A percentile compares a stretch with the other conserved stretches of the same genome.
These are phyloP conservation scores for Huntiella moniliformis DNA, from an alignment of 2,329 filamentous ascomycete genomes.

Conservation along the genomic window DNA sequence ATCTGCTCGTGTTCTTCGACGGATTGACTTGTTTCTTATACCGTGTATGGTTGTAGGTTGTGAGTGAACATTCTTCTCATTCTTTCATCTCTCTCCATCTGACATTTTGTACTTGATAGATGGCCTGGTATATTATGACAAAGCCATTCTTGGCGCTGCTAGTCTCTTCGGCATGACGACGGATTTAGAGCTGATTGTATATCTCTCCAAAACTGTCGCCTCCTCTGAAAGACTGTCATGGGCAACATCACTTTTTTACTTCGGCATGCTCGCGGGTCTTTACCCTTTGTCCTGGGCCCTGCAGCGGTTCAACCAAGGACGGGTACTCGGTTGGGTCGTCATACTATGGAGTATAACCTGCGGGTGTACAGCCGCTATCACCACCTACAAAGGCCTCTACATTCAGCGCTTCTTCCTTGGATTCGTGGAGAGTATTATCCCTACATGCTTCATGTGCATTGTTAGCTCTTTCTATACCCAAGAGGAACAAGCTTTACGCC, in stretches of 20 bases:
- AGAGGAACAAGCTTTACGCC: conserved; percentile 41
- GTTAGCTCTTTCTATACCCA: conserved; percentile 46
- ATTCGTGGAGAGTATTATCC: conserved; percentile 45
- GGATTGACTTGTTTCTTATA: conserved; percentile 49
- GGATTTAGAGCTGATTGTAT: conserved; percentile 40
- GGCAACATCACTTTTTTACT: conserved; percentile 66
- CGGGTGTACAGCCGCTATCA: conserved; percentile 50
- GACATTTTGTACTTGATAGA: conserved; percentile 15
- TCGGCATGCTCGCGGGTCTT: conserved; percentile 48
- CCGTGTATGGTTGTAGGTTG: conserved; percentile 44
- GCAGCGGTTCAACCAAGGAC: conserved; percentile 47
- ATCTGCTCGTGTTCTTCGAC: conserved; percentile 20
- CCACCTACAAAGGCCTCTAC: conserved; percentile 42
- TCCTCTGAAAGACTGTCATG: conserved; percentile 53
- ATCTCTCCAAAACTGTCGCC: conserved; percentile 26
- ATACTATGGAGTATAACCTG: conserved; percentile 49
- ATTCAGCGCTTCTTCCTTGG: conserved; percentile 47
- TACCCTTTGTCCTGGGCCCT: conserved; percentile 56
- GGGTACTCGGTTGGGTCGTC: conserved; percentile 43
- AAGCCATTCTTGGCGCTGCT: conserved; percentile 56
- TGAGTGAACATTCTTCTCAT: conserved; percentile 9
- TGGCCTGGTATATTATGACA: conserved; percentile 26
- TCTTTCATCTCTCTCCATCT: not conserved
- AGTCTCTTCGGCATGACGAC: conserved; percentile 59
- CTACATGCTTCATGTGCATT: conserved; percentile 48